Conservation (phyloP, 2,329 filamentous ascomycete genomes). For the Colletotrichum ledebouriae region DNA sequence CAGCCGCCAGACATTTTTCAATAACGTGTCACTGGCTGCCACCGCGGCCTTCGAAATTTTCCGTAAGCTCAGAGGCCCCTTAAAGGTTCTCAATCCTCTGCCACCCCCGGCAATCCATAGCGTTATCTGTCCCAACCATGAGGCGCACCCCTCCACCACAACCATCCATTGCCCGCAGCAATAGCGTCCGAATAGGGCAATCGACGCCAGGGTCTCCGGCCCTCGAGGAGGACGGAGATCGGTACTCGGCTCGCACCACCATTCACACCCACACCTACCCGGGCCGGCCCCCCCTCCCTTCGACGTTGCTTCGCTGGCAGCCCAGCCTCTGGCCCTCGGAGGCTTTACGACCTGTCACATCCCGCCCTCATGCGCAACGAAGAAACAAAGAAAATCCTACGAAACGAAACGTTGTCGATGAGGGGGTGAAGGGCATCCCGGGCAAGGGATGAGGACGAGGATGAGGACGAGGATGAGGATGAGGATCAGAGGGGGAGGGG, state of each 20-base stretch:
- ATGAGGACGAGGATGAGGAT: not conserved
- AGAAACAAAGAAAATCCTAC: slow-evolving; percentile 4
- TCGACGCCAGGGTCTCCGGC: slow-evolving; percentile 25
- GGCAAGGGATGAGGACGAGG: not conserved
- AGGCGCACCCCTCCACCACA: slow-evolving; percentile 27
- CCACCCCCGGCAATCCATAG: slow-evolving; percentile 5
- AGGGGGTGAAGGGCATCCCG: not conserved
- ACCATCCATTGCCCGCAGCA: slow-evolving; percentile 20
- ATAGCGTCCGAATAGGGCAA: slow-evolving; percentile 24
- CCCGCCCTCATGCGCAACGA: slow-evolving; percentile 10
- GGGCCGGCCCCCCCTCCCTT: slow-evolving; percentile 25
- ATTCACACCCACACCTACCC: slow-evolving; percentile 28
- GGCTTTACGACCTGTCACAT: slow-evolving; percentile 35
- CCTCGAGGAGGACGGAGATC: slow-evolving; percentile 29
- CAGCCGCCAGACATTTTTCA: not conserved
- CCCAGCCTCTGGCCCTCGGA: slow-evolving; percentile 15
- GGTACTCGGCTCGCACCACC: slow-evolving; percentile 39
- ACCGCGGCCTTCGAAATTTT: slow-evolving; percentile 9
- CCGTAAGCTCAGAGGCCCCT: not conserved
- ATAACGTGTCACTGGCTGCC: slow-evolving; percentile 30
- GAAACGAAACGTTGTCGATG: not conserved
- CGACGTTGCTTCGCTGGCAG: slow-evolving; percentile 37
- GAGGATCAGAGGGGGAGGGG: not conserved
- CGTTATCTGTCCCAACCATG: slow-evolving; percentile 12
- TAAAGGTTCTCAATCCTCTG: not conserved